These are phyloP conservation scores for Casuarina cunninghamiana DNA, from an alignment of 306 rosid species.

Conservation along the genomic window DNA sequence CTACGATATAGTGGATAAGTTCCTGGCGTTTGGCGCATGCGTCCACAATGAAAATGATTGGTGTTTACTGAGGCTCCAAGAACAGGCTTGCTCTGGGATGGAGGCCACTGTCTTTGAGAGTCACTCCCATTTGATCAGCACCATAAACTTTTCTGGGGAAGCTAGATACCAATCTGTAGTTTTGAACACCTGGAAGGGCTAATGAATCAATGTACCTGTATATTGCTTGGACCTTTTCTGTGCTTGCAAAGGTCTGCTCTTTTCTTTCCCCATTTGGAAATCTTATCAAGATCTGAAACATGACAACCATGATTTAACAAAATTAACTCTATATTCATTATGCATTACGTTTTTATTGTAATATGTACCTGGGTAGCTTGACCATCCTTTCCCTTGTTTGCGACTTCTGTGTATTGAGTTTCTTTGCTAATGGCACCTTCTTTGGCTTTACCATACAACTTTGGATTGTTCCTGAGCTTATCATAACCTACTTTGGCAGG, in stretches of 20 bases:
- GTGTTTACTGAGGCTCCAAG: constrained; percentile 45
- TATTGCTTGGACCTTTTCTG: constrained; percentile 64
- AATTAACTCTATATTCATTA: background rate
- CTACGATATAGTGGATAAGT: background rate
- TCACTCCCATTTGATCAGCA: constrained; percentile 67
- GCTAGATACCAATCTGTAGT: constrained; percentile 70
- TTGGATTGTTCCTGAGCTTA: constrained; percentile 37
- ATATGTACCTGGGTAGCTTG: constrained; percentile 52
- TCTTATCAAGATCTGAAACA: constrained; percentile 61
- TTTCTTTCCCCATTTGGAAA: constrained; percentile 89
- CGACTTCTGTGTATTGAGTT: constrained; percentile 38
- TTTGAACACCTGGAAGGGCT: constrained; percentile 46
- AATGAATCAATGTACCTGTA: constrained; percentile 70
- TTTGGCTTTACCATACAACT: constrained; percentile 30
- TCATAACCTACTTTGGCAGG: constrained; percentile 34
- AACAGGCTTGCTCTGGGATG: constrained; percentile 74
- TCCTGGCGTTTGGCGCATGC: background rate
- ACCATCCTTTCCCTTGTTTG: constrained; percentile 39
- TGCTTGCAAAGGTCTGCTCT: constrained; percentile 59
- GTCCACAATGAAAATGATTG: constrained; percentile 11
- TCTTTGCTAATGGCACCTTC: constrained; percentile 30
- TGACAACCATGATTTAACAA: background rate
- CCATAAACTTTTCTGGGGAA: constrained; percentile 75
- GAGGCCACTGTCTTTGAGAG: constrained; percentile 70
- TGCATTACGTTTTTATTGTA: no score